phyloP scores from a whole-genome alignment of 164 flowering plant genomes.

The Macadamia integrifolia region DNA sequence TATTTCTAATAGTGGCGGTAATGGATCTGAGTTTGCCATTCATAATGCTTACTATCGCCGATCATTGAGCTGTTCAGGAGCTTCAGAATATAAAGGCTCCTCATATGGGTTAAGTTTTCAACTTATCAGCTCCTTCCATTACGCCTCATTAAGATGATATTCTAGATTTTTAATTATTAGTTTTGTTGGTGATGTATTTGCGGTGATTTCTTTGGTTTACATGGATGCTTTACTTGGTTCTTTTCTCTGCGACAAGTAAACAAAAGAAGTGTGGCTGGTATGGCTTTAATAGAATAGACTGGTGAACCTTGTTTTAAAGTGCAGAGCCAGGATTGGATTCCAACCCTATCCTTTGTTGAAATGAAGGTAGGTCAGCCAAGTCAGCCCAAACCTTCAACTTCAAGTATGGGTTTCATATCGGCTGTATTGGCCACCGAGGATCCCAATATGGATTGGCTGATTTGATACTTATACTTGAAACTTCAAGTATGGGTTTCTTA shows the following conservation, averaged over 20 bases:
- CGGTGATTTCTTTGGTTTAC: background rate
- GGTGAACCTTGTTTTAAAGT: background rate
- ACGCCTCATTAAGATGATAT: background rate
- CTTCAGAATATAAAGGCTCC: constrained; percentile 59
- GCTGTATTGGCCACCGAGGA: too few species aligned
- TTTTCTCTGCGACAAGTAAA: background rate
- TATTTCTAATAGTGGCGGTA: constrained; percentile 20
- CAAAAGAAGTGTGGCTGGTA: too few species aligned
- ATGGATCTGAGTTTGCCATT: constrained; percentile 34
- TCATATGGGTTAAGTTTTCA: constrained; percentile 41
- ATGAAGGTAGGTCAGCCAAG: too few species aligned
- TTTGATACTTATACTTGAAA: too few species aligned
- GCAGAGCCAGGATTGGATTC: too few species aligned
- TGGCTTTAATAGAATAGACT: too few species aligned
- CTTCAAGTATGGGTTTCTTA: too few species aligned
- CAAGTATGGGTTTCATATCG: too few species aligned
- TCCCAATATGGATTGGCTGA: too few species aligned
- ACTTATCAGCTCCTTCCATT: background rate
- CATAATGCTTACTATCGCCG: constrained; percentile 37
- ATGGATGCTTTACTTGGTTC: background rate
- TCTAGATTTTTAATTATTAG: background rate
- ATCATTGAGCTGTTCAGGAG: constrained; percentile 19
- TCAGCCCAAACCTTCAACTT: too few species aligned
- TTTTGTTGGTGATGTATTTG: background rate
- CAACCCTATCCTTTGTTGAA: too few species aligned